Percentiles rank a stretch among this genome's conserved stretches.
Conservation (phyloP, 441 rosid species). For the Francoa sonchifolia region DNA sequence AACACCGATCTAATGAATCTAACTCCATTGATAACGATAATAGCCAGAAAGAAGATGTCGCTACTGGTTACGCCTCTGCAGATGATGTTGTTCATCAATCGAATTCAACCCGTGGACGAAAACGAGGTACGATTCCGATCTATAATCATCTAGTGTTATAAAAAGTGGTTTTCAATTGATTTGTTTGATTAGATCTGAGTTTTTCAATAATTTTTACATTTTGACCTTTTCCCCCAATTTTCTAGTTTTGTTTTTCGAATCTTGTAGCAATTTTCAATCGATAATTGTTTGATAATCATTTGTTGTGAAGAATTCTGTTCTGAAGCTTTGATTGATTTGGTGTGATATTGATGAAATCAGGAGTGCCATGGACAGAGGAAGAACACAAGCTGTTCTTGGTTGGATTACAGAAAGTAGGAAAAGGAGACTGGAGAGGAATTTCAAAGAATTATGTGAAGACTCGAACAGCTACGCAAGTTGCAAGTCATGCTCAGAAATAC, state of each 20-base stretch:
- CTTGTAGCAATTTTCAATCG: too few species aligned
- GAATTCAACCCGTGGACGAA: conserved; percentile 7
- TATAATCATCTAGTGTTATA: neutral
- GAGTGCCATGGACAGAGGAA: conserved; percentile 84
- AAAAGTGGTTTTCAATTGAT: too few species aligned
- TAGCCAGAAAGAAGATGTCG: neutral
- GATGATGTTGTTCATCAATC: conserved; percentile 10
- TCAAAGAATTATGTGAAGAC: conserved; percentile 58
- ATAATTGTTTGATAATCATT: too few species aligned
- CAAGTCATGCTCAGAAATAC: conserved; percentile 93
- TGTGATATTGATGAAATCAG: too few species aligned
- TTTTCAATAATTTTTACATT: too few species aligned
- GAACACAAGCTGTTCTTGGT: conserved; percentile 28
- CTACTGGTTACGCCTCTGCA: conserved; percentile 16
- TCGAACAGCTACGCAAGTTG: conserved; percentile 86
- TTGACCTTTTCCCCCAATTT: too few species aligned
- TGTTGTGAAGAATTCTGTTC: too few species aligned
- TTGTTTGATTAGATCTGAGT: too few species aligned
- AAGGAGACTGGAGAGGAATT: conserved; percentile 23
- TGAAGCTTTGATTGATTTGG: too few species aligned
- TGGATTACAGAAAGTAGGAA: conserved; percentile 18
- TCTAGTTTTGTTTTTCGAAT: neutral
- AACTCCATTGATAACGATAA: conserved; percentile 1
- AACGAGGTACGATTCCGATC: conserved; percentile 13
- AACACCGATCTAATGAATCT: conserved; percentile 2